phyloP scores from a whole-genome alignment of 2,329 filamentous ascomycete species.

The Phialemonium atrogriseum region DNA sequence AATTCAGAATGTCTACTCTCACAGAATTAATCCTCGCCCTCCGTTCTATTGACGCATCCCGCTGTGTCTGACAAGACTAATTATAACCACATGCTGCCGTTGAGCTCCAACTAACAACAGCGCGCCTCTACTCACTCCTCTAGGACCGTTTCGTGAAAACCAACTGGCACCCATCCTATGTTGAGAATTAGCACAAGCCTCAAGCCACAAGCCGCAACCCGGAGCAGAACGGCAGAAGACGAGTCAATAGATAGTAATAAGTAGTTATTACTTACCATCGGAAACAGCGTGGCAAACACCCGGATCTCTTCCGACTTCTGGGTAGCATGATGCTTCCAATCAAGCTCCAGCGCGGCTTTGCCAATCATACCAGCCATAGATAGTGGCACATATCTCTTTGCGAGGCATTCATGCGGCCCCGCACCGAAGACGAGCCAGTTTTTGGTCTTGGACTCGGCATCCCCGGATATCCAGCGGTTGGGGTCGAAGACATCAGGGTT shows the following conservation, averaged over 20 bases:
- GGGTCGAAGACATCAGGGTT: constrained; percentile 39
- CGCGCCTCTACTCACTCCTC: too few relatives aligned
- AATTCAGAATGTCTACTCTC: too few relatives aligned
- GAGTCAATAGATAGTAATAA: too few relatives aligned
- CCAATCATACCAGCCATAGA: constrained; percentile 44
- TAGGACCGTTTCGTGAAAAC: constrained; percentile 26
- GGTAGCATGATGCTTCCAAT: constrained; percentile 43
- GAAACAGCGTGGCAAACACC: constrained; percentile 40
- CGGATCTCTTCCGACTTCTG: constrained; percentile 38
- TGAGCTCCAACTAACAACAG: too few relatives aligned
- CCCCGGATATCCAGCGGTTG: constrained; percentile 42
- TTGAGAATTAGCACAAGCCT: too few relatives aligned
- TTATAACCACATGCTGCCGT: too few relatives aligned
- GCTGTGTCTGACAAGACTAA: too few relatives aligned
- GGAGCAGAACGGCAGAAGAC: too few relatives aligned
- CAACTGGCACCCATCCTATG: constrained; percentile 26
- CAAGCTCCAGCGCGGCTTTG: constrained; percentile 39
- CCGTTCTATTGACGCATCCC: too few relatives aligned
- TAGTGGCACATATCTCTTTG: constrained; percentile 38
- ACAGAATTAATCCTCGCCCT: too few relatives aligned
- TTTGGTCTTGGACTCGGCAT: constrained; percentile 39
- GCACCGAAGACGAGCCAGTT: constrained; percentile 48
- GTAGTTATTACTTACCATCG: constrained; percentile 36
- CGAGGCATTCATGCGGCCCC: constrained; percentile 38
- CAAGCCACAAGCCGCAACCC: too few relatives aligned